Conservation (phyloP, 2,329 filamentous ascomycete genomes). For the Arthrocladium fulminans region DNA sequence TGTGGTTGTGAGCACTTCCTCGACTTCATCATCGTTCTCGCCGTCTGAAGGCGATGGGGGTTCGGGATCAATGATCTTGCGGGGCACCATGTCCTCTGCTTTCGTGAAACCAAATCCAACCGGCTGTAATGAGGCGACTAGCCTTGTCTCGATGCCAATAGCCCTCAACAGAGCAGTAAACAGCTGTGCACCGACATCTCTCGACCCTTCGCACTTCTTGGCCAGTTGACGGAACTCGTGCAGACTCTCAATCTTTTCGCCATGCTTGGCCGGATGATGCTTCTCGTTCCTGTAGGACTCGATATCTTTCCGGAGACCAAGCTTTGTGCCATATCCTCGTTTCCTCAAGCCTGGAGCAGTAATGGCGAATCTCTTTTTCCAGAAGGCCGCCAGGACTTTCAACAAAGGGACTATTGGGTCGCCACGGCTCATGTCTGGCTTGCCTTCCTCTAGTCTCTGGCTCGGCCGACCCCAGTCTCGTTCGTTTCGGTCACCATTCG, state of each 20-base stretch:
- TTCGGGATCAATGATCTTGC: constrained; percentile 5
- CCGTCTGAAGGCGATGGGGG: constrained; percentile 9
- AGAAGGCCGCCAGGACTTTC: constrained; percentile 69
- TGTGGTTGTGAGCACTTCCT: constrained; percentile 14
- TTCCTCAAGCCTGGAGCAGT: constrained; percentile 78
- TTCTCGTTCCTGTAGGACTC: constrained; percentile 58
- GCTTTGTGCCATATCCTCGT: constrained; percentile 74
- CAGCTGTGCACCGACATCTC: constrained; percentile 79
- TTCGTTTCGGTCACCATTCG: constrained; percentile 32
- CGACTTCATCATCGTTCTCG: constrained; percentile 11
- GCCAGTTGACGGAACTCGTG: constrained; percentile 62
- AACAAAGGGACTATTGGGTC: constrained; percentile 73
- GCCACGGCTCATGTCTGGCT: constrained; percentile 68
- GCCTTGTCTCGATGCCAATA: constrained; percentile 68
- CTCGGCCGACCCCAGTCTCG: constrained; percentile 67
- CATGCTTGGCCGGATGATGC: constrained; percentile 57
- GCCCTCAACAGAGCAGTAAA: constrained; percentile 79
- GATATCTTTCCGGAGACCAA: constrained; percentile 63
- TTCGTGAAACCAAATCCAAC: constrained; percentile 88
- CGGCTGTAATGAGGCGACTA: constrained; percentile 78
- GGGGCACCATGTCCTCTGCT: constrained; percentile 51
- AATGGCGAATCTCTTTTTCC: constrained; percentile 74
- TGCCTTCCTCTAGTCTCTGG: constrained; percentile 58
- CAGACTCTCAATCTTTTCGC: constrained; percentile 62
- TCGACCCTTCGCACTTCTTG: constrained; percentile 63